Evolutionary conservation across 768 basidiomycete species (phyloP), one percentile per base, ranked within the genome.

Genomic region (Lanmaoa rubissima): DNA sequence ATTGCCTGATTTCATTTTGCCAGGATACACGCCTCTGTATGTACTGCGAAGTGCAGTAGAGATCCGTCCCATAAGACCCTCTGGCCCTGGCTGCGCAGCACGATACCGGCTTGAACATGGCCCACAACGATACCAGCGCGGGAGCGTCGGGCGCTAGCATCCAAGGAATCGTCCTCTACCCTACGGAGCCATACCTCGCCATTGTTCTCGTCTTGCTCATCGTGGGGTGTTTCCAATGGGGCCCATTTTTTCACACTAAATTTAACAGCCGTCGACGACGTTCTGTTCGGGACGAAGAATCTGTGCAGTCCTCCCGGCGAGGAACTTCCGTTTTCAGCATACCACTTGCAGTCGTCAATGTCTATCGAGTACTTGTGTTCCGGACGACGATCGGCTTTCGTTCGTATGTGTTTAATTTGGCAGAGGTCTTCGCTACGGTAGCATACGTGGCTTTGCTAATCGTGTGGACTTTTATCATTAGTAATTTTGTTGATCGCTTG

Each of bases 371-470:
- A 13, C 21, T 75, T 28, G 68, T 72, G 0, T 79, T 77, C 60
- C 71, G 79, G 21, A 67, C 62, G 48, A 67, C 67, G 5, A 44
- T 78, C 9, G 65, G 70, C n/a, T 55, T 80, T 36, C 54, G 65
- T 0, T 72, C 72, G 6, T 76, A 76, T 56, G 66, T 68, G 12
- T 64, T 77, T 53, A 80, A 76, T 52, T 39, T 79, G 10, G 70
- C 74, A 12, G 80, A 82, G 57, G 58, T 79, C 7, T 59, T 73
- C 12, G 63, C 76, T 41, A 70, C 72, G 19, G 51, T 68, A 8
- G 72, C 62, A 24, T 81, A 81, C 48, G 68, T 76, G 12, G 70
- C 63, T 3, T 55, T 72, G 0, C 57, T 80, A 8, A 61, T 81
- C 42, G 66, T 68, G 4, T 77, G 70, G 67, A 65, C 64, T 1